Conservation (phyloP, 1,284 basidiomycete genomes). For the Polyporus tsugae region DNA sequence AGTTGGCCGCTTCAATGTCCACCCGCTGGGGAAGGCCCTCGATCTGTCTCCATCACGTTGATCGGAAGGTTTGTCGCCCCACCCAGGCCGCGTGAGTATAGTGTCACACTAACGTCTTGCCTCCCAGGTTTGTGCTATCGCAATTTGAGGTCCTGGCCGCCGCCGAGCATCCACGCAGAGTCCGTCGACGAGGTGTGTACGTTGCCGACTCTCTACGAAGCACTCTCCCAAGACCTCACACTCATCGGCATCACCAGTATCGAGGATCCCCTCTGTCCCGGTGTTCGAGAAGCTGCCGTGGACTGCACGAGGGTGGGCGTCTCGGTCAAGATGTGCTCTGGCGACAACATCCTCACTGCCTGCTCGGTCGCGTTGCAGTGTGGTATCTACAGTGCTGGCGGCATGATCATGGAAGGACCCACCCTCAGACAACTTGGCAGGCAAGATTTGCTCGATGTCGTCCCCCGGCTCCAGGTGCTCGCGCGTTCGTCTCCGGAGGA, state of each 20-base stretch:
- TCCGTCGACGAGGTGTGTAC: slow-evolving; percentile 62
- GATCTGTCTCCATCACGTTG: slow-evolving; percentile 82
- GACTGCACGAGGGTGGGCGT: slow-evolving; percentile 92
- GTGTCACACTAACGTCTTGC: slow-evolving; percentile 25
- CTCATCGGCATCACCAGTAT: slow-evolving; percentile 93
- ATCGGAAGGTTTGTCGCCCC: slow-evolving; percentile 79
- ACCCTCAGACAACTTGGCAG: slow-evolving; percentile 69
- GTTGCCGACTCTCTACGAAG: slow-evolving; percentile 65
- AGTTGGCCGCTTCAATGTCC: no score
- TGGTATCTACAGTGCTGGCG: slow-evolving; percentile 92
- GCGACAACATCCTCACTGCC: slow-evolving; percentile 95
- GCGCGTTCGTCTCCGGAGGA: slow-evolving; percentile 98
- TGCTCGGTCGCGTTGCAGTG: slow-evolving; percentile 95
- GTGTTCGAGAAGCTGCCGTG: slow-evolving; percentile 89
- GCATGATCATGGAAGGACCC: slow-evolving; percentile 97
- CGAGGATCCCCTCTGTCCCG: slow-evolving; percentile 93
- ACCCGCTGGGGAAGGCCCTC: no score
- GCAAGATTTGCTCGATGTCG: slow-evolving; percentile 66
- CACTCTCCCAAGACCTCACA: slow-evolving; percentile 78
- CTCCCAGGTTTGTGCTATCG: slow-evolving; percentile 86
- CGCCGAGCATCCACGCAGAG: slow-evolving; percentile 52
- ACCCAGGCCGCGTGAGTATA: slow-evolving; percentile 12
- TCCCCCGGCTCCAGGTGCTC: slow-evolving; percentile 78
- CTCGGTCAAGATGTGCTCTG: slow-evolving; percentile 98
- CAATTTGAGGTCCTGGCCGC: slow-evolving; percentile 91